Evolutionary conservation across 225 moss, liverwort and hornwort species (phyloP).

Genomic region (Thuidium tamariscinum): DNA sequence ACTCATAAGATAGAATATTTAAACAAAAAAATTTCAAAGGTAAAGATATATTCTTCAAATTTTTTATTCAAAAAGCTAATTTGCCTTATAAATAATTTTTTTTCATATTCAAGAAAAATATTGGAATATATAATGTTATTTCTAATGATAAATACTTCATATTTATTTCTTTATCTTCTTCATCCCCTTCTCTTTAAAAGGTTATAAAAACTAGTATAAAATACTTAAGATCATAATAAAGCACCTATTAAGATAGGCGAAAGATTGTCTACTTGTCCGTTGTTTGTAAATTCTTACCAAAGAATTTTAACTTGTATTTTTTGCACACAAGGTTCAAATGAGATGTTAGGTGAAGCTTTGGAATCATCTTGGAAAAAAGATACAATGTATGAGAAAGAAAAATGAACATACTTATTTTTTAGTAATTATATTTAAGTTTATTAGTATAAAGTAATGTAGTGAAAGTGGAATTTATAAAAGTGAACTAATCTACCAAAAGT

Average conservation of each 20-base stretch:
- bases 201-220: background rate
- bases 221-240: no score
- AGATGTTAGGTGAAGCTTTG: background rate
- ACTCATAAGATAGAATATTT: background rate
- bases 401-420: background rate
- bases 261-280: rapidly evolving
- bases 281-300: background rate
- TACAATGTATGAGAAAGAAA: background rate
- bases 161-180: background rate
- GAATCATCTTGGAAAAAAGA: background rate
- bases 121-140: background rate
- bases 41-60: no score
- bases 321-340: background rate
- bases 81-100: background rate
- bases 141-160: no score
- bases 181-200: background rate
- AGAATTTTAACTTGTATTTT: background rate
- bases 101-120: background rate
- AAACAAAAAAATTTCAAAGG: no score
- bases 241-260: no score
- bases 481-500: background rate
- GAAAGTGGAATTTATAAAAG: background rate
- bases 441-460: background rate
- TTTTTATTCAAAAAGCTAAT: background rate
- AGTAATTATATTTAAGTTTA: background rate